These are phyloP conservation scores for Pichia scutulata DNA, from an alignment of 805 yeast genomes.

Conservation along the genomic window DNA sequence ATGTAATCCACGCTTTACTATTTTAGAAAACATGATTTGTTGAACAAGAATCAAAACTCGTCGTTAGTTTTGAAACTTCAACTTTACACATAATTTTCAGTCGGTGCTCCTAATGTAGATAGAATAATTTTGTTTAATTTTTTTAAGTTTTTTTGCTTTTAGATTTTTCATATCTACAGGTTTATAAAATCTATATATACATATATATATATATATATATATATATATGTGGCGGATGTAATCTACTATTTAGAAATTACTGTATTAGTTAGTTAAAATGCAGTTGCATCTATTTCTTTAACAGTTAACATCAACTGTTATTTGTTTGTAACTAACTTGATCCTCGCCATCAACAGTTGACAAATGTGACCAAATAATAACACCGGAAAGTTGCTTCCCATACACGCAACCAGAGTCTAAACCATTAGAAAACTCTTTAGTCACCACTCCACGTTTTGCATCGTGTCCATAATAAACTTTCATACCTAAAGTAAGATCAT, in stretches of 20 bases:
- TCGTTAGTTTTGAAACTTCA: not conserved
- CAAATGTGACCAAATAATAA: slow-evolving; percentile 38
- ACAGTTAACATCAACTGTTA: slow-evolving; percentile 25
- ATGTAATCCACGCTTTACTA: not conserved
- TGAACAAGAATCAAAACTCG: not conserved
- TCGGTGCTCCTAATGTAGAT: not conserved
- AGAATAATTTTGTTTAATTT: no score
- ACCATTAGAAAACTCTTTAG: slow-evolving; percentile 64
- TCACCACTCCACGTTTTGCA: slow-evolving; percentile 66
- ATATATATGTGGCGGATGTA: no score
- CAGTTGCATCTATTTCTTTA: slow-evolving; percentile 1
- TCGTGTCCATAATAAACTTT: slow-evolving; percentile 83
- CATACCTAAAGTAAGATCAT: slow-evolving; percentile 19
- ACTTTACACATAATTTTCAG: not conserved
- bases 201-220: no score
- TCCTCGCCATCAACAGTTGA: slow-evolving; percentile 8
- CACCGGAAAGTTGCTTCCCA: slow-evolving; percentile 63
- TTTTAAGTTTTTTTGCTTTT: not conserved
- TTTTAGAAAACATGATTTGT: not conserved
- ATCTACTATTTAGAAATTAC: no score
- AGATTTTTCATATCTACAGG: not conserved
- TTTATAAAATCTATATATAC: not conserved
- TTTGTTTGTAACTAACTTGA: slow-evolving; percentile 20
- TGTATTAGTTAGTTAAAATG: no score
- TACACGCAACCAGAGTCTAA: slow-evolving; percentile 76